Evolutionary conservation across 2,329 filamentous ascomycete species (phyloP).

Genomic region (Pyrenochaeta sp.): DNA sequence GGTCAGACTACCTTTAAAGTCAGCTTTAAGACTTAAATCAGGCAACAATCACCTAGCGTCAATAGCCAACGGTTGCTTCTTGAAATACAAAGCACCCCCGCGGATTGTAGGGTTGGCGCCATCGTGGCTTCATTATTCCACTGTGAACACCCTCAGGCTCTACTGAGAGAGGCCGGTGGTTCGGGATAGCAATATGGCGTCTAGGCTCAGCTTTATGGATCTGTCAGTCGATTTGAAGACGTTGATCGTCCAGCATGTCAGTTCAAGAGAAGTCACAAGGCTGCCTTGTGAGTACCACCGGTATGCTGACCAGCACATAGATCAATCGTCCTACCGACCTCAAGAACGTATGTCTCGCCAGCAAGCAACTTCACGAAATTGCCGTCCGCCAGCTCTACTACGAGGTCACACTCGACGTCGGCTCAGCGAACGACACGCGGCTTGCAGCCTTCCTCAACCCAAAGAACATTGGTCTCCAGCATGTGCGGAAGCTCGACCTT

Average conservation of each 20-base stretch:
- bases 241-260: slow-evolving; percentile 50
- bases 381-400: slow-evolving; percentile 57
- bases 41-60: slow-evolving; percentile 6
- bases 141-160: neutral
- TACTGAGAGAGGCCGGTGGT: neutral
- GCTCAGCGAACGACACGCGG: slow-evolving; percentile 53
- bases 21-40: neutral
- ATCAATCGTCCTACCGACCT: slow-evolving; percentile 58
- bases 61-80: neutral
- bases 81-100: neutral
- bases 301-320: slow-evolving; percentile 27
- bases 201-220: slow-evolving; percentile 41
- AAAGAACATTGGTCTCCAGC: slow-evolving; percentile 57
- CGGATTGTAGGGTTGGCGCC: neutral
- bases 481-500: slow-evolving; percentile 57
- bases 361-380: slow-evolving; percentile 57
- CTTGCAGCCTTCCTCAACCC: slow-evolving; percentile 57
- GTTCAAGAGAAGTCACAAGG: slow-evolving; percentile 14
- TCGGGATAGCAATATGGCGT: slow-evolving; percentile 31
- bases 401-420: slow-evolving; percentile 58
- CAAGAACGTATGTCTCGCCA: slow-evolving; percentile 57
- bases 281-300: neutral
- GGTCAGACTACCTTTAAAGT: slow-evolving; percentile 7
- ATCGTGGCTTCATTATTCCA: neutral
- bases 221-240: slow-evolving; percentile 51